Base-by-base conservation (phyloP, 768 basidiomycete genomes). In the Filobasidium floriforme region DNA sequence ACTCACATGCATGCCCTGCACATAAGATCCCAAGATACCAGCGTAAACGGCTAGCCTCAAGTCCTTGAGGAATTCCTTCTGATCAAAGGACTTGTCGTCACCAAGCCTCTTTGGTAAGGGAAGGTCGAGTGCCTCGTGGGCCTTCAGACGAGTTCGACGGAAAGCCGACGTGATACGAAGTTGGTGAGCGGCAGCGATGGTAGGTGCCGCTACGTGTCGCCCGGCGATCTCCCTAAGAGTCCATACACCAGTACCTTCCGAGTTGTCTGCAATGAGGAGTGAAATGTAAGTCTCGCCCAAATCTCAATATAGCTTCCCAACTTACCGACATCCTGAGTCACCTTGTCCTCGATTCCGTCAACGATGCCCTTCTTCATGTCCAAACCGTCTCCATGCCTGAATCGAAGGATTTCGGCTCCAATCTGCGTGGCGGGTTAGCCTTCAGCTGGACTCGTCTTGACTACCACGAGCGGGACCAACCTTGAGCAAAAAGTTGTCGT, bases 301-400 rank as follows among this genome's bases (percentile, higher is more conserved):
- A n/a, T n/a, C n/a, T n/a, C n/a, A n/a, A n/a, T n/a, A n/a, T n/a
- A n/a, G n/a, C n/a, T n/a, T n/a, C n/a, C n/a, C 12, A 24, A 57
- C 54, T 57, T 24, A 57, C 54, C 78, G 14, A 75, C 76, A 70
- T 79, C 78, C 69, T 79, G 78, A 11, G 73, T 74, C 32, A 79
- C 73, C 64, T 77, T 77, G 60, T 78, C 78, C 59, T 77, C 77
- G 32, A 78, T 74, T n/a, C 65, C 75, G 54, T 79, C 78, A 0
- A 79, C 74, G 54, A 79, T 72, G 0, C 78, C 78, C 32, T 62
- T 52, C 15, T 70, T 41, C 52, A 75, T 64, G 37, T 74, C 62
- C 46, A 75, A 68, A 11, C 76, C 75, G 57, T 73, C 78, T 1
- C 76, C 78, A 44, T 73, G 57, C 61, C 72, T 73, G 70, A 75